Base-by-base conservation (phyloP, 176 grass and related monocot genomes). In the Cocos nucifera region DNA sequence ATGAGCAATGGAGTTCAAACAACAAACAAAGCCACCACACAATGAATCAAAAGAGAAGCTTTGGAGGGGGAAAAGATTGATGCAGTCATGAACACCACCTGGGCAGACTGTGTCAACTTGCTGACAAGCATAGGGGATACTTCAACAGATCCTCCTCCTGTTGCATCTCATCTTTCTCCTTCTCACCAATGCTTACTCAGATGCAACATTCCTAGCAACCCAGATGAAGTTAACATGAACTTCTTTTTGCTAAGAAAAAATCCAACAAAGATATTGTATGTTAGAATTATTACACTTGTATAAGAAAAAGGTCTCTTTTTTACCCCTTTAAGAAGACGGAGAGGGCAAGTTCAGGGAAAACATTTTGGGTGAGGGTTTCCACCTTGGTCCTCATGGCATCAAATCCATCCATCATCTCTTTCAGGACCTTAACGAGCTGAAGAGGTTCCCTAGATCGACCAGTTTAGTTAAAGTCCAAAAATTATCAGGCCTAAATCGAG, bases 321-420 rank as follows among this genome's bases (percentile, higher is more conserved):
- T 24, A 10, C 0, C 5, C 16, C 8, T 32, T 19, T 16, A 53
- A 65, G 18, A 67, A 35, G 19, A 60, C 57, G 21, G 18, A 2
- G 16, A 49, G 30, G 10, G 19, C 3, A 35, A 16, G 4, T 75
- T 62, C 65, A 86, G 35, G 10, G 2, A 44, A 14, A 12, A 44
- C 86, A 74, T 89, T 86, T n/a, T 32, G 50, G 16, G 77, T 89
- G 32, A 89, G 74, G 2, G 74, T 63, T 17, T 95, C 75, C 18
- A 90, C 78, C 65, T 90, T 90, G 29, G 58, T 61, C 72, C 77
- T 75, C 14, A 91, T 78, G 73, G 66, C 69, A 75, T 85, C 80
- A 50, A 96, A 67, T 35, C 80, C 83, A 49, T 85, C 83, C 72
- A 85, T 87, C 92, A 90, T 91, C 76, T 96, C 92, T 74, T 78